phyloP scores from a whole-genome alignment of 768 basidiomycete species.

The Russula ochroleuca region DNA sequence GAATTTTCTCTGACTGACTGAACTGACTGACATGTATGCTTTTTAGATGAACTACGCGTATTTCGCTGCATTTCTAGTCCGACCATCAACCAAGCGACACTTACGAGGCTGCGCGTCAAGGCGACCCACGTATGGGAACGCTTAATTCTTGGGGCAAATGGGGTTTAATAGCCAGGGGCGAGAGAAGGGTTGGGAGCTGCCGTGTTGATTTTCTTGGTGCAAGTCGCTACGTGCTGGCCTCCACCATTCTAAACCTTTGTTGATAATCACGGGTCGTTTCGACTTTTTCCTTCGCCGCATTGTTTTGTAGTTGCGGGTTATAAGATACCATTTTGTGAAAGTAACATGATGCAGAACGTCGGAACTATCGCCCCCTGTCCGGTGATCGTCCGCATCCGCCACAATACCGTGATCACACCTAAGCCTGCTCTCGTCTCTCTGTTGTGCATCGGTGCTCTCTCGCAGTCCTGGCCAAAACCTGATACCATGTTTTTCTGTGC shows the following conservation, averaged over 20 bases:
- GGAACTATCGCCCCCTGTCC: too few species aligned
- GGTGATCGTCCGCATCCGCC: too few species aligned
- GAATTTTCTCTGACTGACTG: too few species aligned
- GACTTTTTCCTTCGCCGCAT: neutral
- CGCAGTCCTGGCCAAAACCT: too few species aligned
- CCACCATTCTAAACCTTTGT: neutral
- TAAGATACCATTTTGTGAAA: too few species aligned
- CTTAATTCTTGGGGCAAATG: conserved; percentile 3
- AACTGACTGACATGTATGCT: neutral
- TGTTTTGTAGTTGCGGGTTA: too few species aligned
- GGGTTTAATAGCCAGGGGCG: neutral
- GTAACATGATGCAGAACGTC: too few species aligned
- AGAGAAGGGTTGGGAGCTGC: neutral
- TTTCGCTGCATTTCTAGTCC: neutral
- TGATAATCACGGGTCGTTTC: neutral
- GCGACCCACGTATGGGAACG: neutral
- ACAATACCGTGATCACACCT: too few species aligned
- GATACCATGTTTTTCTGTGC: too few species aligned
- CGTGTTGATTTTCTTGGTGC: neutral
- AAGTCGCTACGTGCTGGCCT: neutral
- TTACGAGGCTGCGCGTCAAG: neutral
- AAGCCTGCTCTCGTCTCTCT: too few species aligned
- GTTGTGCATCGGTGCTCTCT: too few species aligned
- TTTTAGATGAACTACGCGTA: neutral
- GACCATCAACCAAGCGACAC: neutral